Base-by-base conservation (phyloP, 805 yeast species). In the Scheffersomyces amazonensis region DNA sequence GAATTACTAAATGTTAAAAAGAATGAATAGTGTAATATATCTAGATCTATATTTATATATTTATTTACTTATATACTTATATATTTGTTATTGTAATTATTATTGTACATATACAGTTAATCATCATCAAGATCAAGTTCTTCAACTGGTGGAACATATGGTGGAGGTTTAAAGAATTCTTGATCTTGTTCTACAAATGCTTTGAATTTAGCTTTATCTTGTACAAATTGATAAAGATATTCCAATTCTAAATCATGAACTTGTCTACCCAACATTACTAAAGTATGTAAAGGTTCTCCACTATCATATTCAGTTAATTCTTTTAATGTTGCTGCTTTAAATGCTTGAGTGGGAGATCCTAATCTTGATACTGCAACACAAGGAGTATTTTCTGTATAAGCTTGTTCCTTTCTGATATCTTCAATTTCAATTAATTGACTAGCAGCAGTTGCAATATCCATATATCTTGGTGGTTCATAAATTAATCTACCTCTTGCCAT, bases 391-490 rank as follows among this genome's bases (percentile, higher is more conserved):
- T 83, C 80, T 4, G 90, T 80, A 61, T 91, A 91, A 9, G 95
- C 96, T 43, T 76, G 62, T 53, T 87, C 89, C 13, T 75, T 67
- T 60, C 95, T 78, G 29, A 62, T 59, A 52, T 85, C 91, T 65
- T 91, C 98, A 43, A 90, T 77, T 61, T 93, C 98, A 36, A 91
- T 64, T 49, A 91, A 68, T 62, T 91, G 98, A 41, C 76, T 73
- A 28, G 96, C 90, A 43, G 96, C 96, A 34, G 95, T 87, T 37
- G 83, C 78, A 47, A 93, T 89, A 44, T 81, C 77, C 99, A 91
- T 91, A 66, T 89, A 91, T 58, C 99, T 76, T 35, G 99, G 99
- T 24, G 98, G 98, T 62, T 91, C 99, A 58, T 87, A 91, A 25
- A 91, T 87, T 34, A 83, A 67, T 60, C 93, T 78, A 2, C 98